Percentiles rank a stretch among this genome's conserved stretches.
Evolutionary conservation across 1,139 yeast species (phyloP).

Genomic region (Diutina siamensis): DNA sequence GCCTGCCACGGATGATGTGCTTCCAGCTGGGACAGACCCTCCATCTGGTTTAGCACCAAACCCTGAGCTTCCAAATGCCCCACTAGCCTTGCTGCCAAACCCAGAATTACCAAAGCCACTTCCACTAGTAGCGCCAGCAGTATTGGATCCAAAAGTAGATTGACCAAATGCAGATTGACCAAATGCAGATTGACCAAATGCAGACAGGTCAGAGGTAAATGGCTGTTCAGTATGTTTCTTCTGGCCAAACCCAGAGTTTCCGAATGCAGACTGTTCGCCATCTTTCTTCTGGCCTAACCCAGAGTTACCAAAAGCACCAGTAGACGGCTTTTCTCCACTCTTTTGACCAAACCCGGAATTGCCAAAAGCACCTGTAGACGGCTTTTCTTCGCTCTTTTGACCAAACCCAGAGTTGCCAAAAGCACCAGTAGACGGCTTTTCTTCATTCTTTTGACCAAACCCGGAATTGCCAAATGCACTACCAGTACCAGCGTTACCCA

Average conservation of each 20-base stretch:
- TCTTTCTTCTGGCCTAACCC: neutral
- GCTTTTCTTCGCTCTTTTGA: neutral
- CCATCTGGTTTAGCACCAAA: neutral
- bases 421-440: neutral
- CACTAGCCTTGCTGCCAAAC: conserved; percentile 6
- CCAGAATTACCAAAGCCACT: conserved; percentile 7
- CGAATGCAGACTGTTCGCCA: neutral
- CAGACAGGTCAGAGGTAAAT: no score
- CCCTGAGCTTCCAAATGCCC: conserved; percentile 4
- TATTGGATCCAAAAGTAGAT: no score
- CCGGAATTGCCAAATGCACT: neutral
- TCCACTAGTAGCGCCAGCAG: neutral
- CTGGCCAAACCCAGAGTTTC: conserved; percentile 7
- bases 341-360: neutral
- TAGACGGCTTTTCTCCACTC: no score
- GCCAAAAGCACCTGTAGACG: neutral
- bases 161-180: no score
- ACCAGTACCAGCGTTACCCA: no score
- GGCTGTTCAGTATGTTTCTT: no score
- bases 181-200: no score
- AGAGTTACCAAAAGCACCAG: neutral
- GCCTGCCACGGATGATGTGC: neutral
- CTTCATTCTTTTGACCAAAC: no score
- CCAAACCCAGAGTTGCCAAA: neutral
- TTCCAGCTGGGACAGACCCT: neutral